Evolutionary conservation across 2,329 filamentous ascomycete genomes (phyloP).

Genomic region (Colletotrichum gloeosporioides): DNA sequence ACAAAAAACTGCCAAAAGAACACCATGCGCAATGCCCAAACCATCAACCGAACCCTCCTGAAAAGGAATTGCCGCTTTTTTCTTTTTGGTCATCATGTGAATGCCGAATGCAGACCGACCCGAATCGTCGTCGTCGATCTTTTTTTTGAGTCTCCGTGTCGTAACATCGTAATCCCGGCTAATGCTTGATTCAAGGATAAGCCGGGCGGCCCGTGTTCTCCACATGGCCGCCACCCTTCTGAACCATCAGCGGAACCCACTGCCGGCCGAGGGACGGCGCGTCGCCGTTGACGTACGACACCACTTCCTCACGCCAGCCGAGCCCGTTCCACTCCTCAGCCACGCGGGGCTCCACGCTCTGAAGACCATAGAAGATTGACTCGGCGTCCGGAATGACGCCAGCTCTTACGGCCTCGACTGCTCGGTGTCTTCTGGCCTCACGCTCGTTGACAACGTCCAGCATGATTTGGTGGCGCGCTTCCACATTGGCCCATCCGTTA

Average conservation of each 20-base stretch:
- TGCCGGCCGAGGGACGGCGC: slow-evolving; percentile 47
- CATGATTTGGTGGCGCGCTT: slow-evolving; percentile 54
- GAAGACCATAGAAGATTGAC: slow-evolving; percentile 40
- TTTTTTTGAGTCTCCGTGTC: slow-evolving; percentile 15
- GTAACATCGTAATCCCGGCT: slow-evolving; percentile 20
- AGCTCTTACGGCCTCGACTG: slow-evolving; percentile 46
- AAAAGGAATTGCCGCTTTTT: slow-evolving; percentile 6
- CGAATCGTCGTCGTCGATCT: background rate
- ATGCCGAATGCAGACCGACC: slow-evolving; percentile 6
- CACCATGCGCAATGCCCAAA: slow-evolving; percentile 16
- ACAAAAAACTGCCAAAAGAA: background rate
- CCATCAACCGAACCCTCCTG: background rate
- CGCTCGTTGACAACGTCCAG: slow-evolving; percentile 59
- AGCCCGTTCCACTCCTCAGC: slow-evolving; percentile 51
- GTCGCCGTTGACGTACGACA: slow-evolving; percentile 42
- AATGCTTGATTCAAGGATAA: slow-evolving; percentile 19
- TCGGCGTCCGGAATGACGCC: slow-evolving; percentile 39
- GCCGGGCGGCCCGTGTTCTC: background rate
- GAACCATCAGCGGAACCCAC: slow-evolving; percentile 43
- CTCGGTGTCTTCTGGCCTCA: slow-evolving; percentile 58
- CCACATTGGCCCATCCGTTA: slow-evolving; percentile 54
- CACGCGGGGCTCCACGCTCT: slow-evolving; percentile 41
- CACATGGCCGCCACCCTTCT: background rate
- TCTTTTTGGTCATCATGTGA: slow-evolving; percentile 16
- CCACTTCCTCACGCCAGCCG: slow-evolving; percentile 54